These are phyloP conservation scores for Fraxinus platypoda DNA, from an alignment of 305 asterid genomes.

Conservation along the genomic window DNA sequence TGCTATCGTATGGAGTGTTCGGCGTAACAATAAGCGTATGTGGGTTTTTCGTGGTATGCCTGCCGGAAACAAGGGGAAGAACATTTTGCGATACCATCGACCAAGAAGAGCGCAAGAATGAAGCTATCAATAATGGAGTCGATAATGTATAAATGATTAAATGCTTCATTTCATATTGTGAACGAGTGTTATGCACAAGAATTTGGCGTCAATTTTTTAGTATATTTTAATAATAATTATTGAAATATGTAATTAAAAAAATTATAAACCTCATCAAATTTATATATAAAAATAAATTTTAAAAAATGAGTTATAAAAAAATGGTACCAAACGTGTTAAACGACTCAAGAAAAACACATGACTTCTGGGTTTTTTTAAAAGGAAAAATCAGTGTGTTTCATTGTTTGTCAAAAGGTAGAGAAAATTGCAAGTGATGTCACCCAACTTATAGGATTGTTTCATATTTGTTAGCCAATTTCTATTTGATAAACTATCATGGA, in stretches of 20 bases:
- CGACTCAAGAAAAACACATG: neutral
- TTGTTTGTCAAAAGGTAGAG: no score
- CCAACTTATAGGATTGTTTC: neutral
- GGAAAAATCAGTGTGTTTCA: neutral
- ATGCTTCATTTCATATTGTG: neutral
- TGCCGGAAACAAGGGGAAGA: conserved; percentile 24
- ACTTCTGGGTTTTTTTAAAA: no score
- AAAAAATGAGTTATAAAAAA: no score
- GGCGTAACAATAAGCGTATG: conserved; percentile 23
- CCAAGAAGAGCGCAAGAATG: neutral
- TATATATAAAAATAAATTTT: no score
- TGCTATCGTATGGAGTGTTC: conserved; percentile 21
- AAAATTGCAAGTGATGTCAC: neutral
- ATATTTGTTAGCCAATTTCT: neutral
- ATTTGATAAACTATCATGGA: neutral
- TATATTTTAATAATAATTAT: no score
- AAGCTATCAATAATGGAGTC: neutral
- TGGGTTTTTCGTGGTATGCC: conserved; percentile 29
- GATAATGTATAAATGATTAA: neutral
- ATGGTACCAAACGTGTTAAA: neutral
- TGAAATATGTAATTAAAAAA: no score
- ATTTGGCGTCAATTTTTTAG: neutral
- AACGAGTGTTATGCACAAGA: neutral
- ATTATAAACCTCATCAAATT: no score
- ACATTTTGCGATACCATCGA: neutral